Evolutionary conservation across 768 basidiomycete genomes (phyloP), one percentile per base, ranked within the genome.

Genomic region (Hebeloma cylindrosporum): DNA sequence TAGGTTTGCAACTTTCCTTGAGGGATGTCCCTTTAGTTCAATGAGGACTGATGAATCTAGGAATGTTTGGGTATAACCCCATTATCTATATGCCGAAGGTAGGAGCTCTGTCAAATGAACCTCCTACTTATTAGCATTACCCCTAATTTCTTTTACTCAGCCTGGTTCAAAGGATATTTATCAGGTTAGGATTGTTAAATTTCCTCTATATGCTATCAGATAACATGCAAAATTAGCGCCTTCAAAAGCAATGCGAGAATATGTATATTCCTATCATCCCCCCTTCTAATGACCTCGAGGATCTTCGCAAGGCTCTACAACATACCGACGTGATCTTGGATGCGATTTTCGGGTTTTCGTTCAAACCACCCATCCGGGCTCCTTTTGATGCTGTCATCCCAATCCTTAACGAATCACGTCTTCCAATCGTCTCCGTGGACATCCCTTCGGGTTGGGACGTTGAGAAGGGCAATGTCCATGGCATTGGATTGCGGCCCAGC

Each of bases 371-470:
- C 26, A 77, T 93, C 4, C 85, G 96, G 8, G 66, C 84, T 6
- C 96, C 96, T 0, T 99, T 98, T 66, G 83, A 92, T 55, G 59
- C 67, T 0, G 85, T 84, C 28, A 75, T 99, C 1, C 72, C 77
- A 6, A 70, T 89, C 5, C 67, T 96, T 32, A 70, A 77, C 1
- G 59, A 72, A 11, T 82, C 84, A 3, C 63, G 72, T 5, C 71
- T 90, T 10, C 94, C 96, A 0, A 88, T 97, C 57, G 79, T 99
- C 20, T 91, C 88, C 2, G 87, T 99, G 3, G 96, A 99, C 64
- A 93, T 99, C 36, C 96, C 96, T 0, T 91, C 88, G 1, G 96
- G 94, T 6, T 99, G 96, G 96, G 82, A 93, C 57, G 92, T 98
- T 17, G 90, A 94, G 54, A 67, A 74, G 16, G 95, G 95, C 2